A percentile compares a stretch with the other conserved stretches of the same genome.
These are phyloP conservation scores for Mycosarcoma maydis DNA, from an alignment of 1,284 basidiomycete genomes.

Conservation along the genomic window DNA sequence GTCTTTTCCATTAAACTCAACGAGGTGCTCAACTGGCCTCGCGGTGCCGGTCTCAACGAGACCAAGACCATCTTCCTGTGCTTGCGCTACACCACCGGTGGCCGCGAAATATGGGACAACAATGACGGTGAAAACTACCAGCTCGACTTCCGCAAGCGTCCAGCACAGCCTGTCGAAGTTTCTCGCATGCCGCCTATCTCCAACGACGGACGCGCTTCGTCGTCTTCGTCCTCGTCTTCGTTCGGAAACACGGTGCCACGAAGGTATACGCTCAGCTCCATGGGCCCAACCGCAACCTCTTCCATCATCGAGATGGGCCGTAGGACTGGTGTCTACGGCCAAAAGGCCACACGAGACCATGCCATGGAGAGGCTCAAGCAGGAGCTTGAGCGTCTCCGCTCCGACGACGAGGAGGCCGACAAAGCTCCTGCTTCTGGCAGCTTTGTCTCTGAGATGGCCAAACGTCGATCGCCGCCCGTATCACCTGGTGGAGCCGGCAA, in stretches of 20 bases:
- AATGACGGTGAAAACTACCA: slow-evolving; percentile 83
- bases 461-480: slow-evolving; percentile 54
- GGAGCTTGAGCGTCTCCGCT: slow-evolving; percentile 69
- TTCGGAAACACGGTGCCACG: slow-evolving; percentile 39
- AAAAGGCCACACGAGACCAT: slow-evolving; percentile 60
- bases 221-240: slow-evolving; percentile 10
- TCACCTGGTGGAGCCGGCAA: slow-evolving; percentile 63
- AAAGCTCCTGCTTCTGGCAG: slow-evolving; percentile 29
- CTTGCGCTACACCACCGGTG: slow-evolving; percentile 78
- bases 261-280: slow-evolving; percentile 39
- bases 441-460: slow-evolving; percentile 39
- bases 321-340: slow-evolving; percentile 55
- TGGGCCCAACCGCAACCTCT: slow-evolving; percentile 33
- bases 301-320: slow-evolving; percentile 54
- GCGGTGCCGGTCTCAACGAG: slow-evolving; percentile 74
- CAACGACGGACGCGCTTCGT: slow-evolving; percentile 11
- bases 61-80: slow-evolving; percentile 85
- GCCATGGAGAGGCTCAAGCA: slow-evolving; percentile 69
- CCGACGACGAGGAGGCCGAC: slow-evolving; percentile 69
- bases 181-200: slow-evolving; percentile 26
- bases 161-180: slow-evolving; percentile 26
- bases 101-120: slow-evolving; percentile 90
- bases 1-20: slow-evolving; percentile 71
- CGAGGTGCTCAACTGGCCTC: slow-evolving; percentile 67
- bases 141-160: slow-evolving; percentile 70